Percentiles rank a stretch among this genome's conserved stretches.
Conservation (phyloP, 1,284 basidiomycete genomes). For the Rhodofomes roseus region DNA sequence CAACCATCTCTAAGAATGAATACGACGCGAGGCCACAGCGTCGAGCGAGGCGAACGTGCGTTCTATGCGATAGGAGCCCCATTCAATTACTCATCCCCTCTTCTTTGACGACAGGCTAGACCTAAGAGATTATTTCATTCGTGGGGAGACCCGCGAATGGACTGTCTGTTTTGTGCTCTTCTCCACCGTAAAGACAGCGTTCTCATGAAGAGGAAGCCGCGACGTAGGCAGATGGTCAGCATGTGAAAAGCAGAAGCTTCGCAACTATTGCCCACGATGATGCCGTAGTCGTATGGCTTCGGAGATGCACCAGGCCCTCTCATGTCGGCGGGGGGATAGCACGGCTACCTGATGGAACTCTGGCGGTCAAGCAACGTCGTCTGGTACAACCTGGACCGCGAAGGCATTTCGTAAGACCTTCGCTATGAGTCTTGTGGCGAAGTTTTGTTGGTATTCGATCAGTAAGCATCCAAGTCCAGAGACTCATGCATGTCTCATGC, state of each 20-base stretch:
- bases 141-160: not conserved
- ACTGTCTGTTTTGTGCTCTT: not conserved
- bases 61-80: not conserved
- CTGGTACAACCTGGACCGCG: too few species aligned
- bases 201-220: not conserved
- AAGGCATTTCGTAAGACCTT: too few species aligned
- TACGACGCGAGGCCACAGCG: too few species aligned
- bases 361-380: too few species aligned
- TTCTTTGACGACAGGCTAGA: not conserved
- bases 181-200: not conserved
- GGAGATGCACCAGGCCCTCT: not conserved
- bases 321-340: not conserved
- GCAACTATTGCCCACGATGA: not conserved
- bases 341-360: not conserved
- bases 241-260: not conserved
- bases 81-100: not conserved
- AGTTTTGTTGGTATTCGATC: too few species aligned
- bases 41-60: too few species aligned
- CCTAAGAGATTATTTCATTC: not conserved
- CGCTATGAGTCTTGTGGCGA: too few species aligned
- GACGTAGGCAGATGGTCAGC: too few species aligned
- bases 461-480: too few species aligned
- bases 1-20: too few species aligned
- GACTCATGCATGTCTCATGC: too few species aligned
- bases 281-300: not conserved